Base-by-base conservation (phyloP, 2,329 filamentous ascomycete species). In the Talaromyces sp. region DNA sequence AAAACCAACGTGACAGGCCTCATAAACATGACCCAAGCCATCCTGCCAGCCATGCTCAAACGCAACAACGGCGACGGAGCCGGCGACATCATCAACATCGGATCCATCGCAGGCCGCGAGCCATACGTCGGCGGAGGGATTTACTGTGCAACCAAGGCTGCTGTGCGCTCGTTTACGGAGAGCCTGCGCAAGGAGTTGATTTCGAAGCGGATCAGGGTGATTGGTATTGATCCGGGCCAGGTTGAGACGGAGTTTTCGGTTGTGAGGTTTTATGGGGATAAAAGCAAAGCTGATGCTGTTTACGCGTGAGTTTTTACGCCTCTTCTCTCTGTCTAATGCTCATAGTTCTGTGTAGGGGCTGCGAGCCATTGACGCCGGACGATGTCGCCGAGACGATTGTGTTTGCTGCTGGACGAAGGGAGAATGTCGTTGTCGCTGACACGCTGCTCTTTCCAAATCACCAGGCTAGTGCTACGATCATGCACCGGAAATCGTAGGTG, bases 1-100 rank as follows among this genome's bases (percentile, higher is more conserved):
- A 79, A 84, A 53, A 98, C 95, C 62, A 99, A 99, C 74, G 93
- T 98, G 57, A 93, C 89, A 1, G 95, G 93, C 32, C 83, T 99
- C 30, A 95, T 99, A 80, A 91, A 93, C 81, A 91, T 98, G 89
- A 98, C 93, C 0, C 95, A 99, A 81, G 91, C 90, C 54, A 82
- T 96, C 63, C 78, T 98, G n/a, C 87, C 90, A 57, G 87, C 92
- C 72, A 95, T 93, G 82, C 88, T 91, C 76, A 81, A 85, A 68
- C 71, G 77, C 58, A 80, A 65, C 64, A 83, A 93, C 60, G 88
- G 90, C 62, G 47, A 17, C 9, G 93, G 92, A 62, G 81, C 84
- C 54, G 93, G 93, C 69, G 93, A 98, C 73, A 92, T 99, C 74
- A 96, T 99, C 79, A 98, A 97, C 73, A 87, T 96, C 71, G 92